Evolutionary conservation across 371 early-diverging fungal genomes (phyloP), one percentile per base, ranked within the genome.

Genomic region (Mortierella sp.): DNA sequence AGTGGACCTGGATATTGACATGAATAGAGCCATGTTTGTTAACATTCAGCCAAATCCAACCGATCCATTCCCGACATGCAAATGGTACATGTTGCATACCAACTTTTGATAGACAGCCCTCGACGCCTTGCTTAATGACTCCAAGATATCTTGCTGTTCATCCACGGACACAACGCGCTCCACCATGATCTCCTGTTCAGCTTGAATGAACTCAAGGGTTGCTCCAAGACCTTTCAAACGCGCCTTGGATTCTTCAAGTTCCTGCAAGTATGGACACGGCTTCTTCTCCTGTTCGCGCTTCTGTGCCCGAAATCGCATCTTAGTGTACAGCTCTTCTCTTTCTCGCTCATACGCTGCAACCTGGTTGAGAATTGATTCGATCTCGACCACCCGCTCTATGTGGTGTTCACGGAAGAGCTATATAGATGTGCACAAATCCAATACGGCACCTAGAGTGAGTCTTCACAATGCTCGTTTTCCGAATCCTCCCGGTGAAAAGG

Each of bases 321-420:
- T 47, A 10, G 63, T 29, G 24, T 64, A 64, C 16, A 68, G 69
- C 13, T 64, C 57, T 2, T 57, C 58, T 44, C 29, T 59, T 41
- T 76, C 62, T 13, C 39, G 59, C 31, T 73, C 67, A 24, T 46
- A 67, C 1, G 58, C 48, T 3, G 60, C 31, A 1, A 76, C 48
- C 34, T 51, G 53, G 50, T 63, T 59, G n/a, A 53, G 48, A 2
- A 64, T 62, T 0, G 55, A 54, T 14, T 76, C 76, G 6, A 76
- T 56, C 27, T 68, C 57, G 8, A 54, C 62, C 17, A 76, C 61
- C 31, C 76, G 44, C 24, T 76, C 76, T 1, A 41, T 14, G 28
- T 76, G 76, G 27, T 76, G 76, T 13, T 51, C 65, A 2, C 57
- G 65, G 17, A 76, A 76, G 16, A 63, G 45, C 76, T 74, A 28